Evolutionary conservation across 2,329 filamentous ascomycete genomes (phyloP).

Genomic region (Paracoccidioides brasiliensis): DNA sequence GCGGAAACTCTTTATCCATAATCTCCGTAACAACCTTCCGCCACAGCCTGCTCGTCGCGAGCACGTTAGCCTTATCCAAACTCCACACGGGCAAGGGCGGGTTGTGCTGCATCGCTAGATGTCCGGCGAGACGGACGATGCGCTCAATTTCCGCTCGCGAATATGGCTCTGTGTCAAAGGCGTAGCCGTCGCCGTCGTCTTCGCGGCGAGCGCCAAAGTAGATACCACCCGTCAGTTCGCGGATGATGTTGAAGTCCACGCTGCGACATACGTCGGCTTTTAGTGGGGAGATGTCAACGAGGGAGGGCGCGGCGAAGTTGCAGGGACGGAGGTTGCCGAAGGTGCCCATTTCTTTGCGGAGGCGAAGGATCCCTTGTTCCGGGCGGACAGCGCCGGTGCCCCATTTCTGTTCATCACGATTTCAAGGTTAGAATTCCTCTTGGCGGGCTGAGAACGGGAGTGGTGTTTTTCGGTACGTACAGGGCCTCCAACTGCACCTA

Average conservation of each 20-base stretch:
- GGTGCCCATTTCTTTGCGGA: slow-evolving; percentile 85
- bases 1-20: slow-evolving; percentile 78
- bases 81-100: slow-evolving; percentile 70
- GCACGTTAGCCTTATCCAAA: slow-evolving; percentile 92
- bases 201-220: slow-evolving; percentile 90
- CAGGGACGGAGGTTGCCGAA: slow-evolving; percentile 94
- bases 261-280: slow-evolving; percentile 75
- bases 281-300: slow-evolving; percentile 74
- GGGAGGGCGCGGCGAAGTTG: slow-evolving; percentile 80
- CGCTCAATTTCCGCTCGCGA: slow-evolving; percentile 75
- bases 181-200: slow-evolving; percentile 56
- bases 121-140: slow-evolving; percentile 66
- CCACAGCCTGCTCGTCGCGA: slow-evolving; percentile 84
- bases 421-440: not conserved
- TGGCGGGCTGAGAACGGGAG: slow-evolving; percentile 3
- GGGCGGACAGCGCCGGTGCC: slow-evolving; percentile 77
- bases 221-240: slow-evolving; percentile 83
- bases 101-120: slow-evolving; percentile 63
- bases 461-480: slow-evolving; percentile 13
- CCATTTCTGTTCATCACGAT: slow-evolving; percentile 52
- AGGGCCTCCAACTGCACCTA: slow-evolving; percentile 90
- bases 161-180: slow-evolving; percentile 80
- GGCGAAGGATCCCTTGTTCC: slow-evolving; percentile 78
- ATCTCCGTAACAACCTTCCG: slow-evolving; percentile 73
- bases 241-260: slow-evolving; percentile 84